Evolutionary conservation across 2,329 filamentous ascomycete genomes (phyloP), one percentile per base, ranked within the genome.

Genomic region (Cladosporium colombiae): DNA sequence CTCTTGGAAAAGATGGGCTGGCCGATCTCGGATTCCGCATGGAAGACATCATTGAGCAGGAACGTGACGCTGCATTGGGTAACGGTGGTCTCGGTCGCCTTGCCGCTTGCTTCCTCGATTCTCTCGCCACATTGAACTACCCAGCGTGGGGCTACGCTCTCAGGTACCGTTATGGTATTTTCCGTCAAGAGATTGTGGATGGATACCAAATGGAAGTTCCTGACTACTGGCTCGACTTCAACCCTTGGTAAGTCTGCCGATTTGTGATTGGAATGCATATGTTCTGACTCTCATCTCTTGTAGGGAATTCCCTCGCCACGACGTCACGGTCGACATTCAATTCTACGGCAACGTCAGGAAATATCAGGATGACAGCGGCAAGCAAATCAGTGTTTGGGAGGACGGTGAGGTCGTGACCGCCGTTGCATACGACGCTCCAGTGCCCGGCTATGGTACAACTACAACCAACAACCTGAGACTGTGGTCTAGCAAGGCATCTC

Each of bases 221-320:
- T 23, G 95, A 99, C 78, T 98, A 99, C 81, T 99, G 95, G 95
- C 87, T 99, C 63, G 95, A 98, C 78, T 97, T 98, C 80, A 99
- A 99, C 80, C 95, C 95, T 0, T 99, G 95, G 95, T 63, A 27
- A 16, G 61, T 46, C 1, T 25, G 11, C 1, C 13, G 2, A 10
- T 18, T 8, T 14, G 1, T 11, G 8, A 5, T n/a, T n/a, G 23
- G 10, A 11, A 14, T 27, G 58, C 14, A 29, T 23, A 0, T 25
- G 8, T 33, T 33, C 14, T 52, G 33, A 13, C 18, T 31, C 31
- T 49, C 4, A 56, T 23, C 0, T 13, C 35, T 21, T 13, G 1
- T 21, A 63, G 61, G 61, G 95, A 99, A 78, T 99, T 98, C 75
- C 93, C 93, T 50, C 87, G 95, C 71, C 92, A 97, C 78, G 95